Conservation (phyloP, 805 yeast species). For the Candida peoriensis region DNA sequence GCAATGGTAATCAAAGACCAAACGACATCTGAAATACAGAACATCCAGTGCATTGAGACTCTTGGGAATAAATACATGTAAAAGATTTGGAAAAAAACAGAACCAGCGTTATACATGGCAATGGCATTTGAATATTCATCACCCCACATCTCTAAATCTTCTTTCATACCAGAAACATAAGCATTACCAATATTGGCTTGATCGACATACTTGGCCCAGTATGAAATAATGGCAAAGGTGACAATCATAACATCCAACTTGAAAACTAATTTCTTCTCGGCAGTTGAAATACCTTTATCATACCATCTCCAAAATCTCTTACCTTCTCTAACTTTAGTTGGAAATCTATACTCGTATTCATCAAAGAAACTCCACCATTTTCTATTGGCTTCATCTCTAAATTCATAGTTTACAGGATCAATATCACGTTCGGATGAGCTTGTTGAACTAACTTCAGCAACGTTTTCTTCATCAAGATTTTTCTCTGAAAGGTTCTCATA, state of each 20-base stretch:
- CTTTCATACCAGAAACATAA: constrained; percentile 43
- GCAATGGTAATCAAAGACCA: constrained; percentile 8
- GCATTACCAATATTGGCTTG: constrained; percentile 38
- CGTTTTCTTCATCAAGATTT: not conserved
- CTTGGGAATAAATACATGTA: constrained; percentile 52
- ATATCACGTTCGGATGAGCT: not conserved
- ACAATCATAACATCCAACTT: constrained; percentile 50
- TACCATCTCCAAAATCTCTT: constrained; percentile 54
- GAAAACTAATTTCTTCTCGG: constrained; percentile 34
- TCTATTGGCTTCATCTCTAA: constrained; percentile 34
- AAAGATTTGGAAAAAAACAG: constrained; percentile 57
- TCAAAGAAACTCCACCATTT: constrained; percentile 45
- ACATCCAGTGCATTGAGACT: constrained; percentile 41
- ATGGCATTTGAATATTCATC: constrained; percentile 59
- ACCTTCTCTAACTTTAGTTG: constrained; percentile 26
- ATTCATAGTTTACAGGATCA: constrained; percentile 18
- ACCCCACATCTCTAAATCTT: constrained; percentile 39
- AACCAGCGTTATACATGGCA: constrained; percentile 54
- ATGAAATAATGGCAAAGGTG: constrained; percentile 50
- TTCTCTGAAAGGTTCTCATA: not conserved
- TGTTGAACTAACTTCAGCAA: not conserved
- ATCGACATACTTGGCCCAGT: constrained; percentile 53
- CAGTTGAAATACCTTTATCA: constrained; percentile 41
- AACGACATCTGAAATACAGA: constrained; percentile 11
- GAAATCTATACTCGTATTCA: constrained; percentile 55